These are phyloP conservation scores for Dictyostelium gargantuum DNA, from an alignment of 208 protist species.

Conservation along the genomic window DNA sequence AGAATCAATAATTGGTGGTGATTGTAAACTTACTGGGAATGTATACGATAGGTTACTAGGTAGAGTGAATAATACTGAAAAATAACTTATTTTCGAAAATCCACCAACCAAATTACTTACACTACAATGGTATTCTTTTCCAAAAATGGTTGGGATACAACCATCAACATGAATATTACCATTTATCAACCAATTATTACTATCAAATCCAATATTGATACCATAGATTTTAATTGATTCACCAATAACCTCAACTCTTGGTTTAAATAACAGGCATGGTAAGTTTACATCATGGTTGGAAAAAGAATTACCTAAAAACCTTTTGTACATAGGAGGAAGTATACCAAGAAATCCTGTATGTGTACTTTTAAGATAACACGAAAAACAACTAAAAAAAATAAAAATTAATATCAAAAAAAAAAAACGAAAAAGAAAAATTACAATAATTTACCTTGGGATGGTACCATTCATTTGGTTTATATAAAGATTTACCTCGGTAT, in stretches of 20 bases:
- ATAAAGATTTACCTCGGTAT: background rate
- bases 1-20: background rate
- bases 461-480: background rate
- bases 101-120: background rate
- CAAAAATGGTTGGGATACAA: background rate
- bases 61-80: background rate
- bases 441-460: no score
- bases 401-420: no score
- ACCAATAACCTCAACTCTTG: background rate
- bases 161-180: background rate
- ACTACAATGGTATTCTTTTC: background rate
- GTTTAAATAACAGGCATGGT: background rate
- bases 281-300: background rate
- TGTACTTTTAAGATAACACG: background rate
- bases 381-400: no score
- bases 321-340: background rate
- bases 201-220: background rate
- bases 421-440: no score
- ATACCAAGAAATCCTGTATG: background rate
- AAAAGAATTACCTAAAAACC: background rate
- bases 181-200: background rate
- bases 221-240: background rate
- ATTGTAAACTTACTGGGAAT: background rate
- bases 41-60: background rate
- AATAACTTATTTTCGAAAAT: background rate